Evolutionary conservation across 2,329 filamentous ascomycete genomes (phyloP).

Genomic region (Aspergillus pseudonomiae): DNA sequence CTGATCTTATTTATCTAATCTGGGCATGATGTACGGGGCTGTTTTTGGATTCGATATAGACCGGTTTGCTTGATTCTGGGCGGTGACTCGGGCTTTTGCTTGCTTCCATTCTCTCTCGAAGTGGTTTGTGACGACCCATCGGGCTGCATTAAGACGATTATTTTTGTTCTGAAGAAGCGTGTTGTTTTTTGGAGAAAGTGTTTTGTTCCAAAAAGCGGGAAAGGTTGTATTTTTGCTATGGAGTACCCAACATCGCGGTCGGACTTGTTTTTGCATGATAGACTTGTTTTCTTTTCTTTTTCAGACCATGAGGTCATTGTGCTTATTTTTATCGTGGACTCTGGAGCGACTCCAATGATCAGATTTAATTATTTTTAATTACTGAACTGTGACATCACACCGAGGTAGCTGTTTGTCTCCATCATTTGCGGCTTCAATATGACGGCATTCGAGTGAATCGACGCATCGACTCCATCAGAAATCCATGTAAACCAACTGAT

Average conservation of each 20-base stretch:
- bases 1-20: conserved; percentile 3
- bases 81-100: neutral
- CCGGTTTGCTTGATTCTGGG: conserved; percentile 10
- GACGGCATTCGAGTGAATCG: too few species aligned
- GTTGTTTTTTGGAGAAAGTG: conserved; percentile 3
- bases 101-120: conserved; percentile 11
- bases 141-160: conserved; percentile 16
- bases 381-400: neutral
- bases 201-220: conserved; percentile 12
- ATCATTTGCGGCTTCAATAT: too few species aligned
- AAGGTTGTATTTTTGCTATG: conserved; percentile 10
- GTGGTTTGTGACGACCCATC: neutral
- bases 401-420: too few species aligned
- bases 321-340: neutral
- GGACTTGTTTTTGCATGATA: conserved; percentile 11
- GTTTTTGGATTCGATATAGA: conserved; percentile 17
- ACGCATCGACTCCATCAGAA: too few species aligned
- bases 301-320: conserved; percentile 16
- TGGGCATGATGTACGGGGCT: conserved; percentile 17
- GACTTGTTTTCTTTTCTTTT: conserved; percentile 9
- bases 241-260: conserved; percentile 13
- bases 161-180: conserved; percentile 11
- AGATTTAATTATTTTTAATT: neutral
- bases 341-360: neutral
- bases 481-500: too few species aligned